phyloP scores from a whole-genome alignment of 108 stramenopile species.

The Thalassiosira profunda region DNA sequence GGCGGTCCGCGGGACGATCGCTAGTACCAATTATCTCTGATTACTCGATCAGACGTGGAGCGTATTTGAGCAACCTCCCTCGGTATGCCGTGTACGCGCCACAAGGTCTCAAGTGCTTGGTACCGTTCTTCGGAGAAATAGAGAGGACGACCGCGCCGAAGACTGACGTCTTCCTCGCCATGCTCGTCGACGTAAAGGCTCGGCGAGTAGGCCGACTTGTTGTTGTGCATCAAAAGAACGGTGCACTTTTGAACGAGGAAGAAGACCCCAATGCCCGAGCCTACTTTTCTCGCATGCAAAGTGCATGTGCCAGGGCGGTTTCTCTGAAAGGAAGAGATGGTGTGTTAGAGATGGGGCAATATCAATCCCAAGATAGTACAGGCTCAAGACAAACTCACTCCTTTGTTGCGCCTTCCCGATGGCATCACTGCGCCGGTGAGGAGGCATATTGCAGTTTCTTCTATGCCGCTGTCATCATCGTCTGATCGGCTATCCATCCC shows the following conservation, averaged over 20 bases:
- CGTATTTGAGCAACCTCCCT: slow-evolving; percentile 92
- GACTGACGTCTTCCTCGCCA: slow-evolving; percentile 94
- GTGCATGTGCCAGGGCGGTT: slow-evolving; percentile 89
- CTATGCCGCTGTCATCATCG: slow-evolving; percentile 69
- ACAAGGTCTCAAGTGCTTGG: slow-evolving; percentile 80
- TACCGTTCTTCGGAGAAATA: slow-evolving; percentile 84
- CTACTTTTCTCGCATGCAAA: slow-evolving; percentile 77
- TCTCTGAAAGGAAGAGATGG: slow-evolving; percentile 21
- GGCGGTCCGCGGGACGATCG: no score
- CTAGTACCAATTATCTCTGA: slow-evolving; percentile 95
- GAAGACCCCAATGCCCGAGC: slow-evolving; percentile 92
- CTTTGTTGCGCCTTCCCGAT: slow-evolving; percentile 69
- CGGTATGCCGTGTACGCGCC: slow-evolving; percentile 87
- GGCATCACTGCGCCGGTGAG: slow-evolving; percentile 89
- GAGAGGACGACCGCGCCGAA: slow-evolving; percentile 87
- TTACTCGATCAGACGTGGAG: slow-evolving; percentile 90
- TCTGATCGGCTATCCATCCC: slow-evolving; percentile 63
- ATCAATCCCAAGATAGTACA: no score
- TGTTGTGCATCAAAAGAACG: slow-evolving; percentile 93
- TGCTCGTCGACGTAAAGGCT: slow-evolving; percentile 94
- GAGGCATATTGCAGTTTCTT: slow-evolving; percentile 92
- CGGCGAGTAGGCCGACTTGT: slow-evolving; percentile 92
- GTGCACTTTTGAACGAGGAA: slow-evolving; percentile 94
- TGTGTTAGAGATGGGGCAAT: no score
- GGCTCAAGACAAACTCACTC: no score